Conservation (phyloP, 441 rosid genomes). For the Pelargonium fulgidum region DNA sequence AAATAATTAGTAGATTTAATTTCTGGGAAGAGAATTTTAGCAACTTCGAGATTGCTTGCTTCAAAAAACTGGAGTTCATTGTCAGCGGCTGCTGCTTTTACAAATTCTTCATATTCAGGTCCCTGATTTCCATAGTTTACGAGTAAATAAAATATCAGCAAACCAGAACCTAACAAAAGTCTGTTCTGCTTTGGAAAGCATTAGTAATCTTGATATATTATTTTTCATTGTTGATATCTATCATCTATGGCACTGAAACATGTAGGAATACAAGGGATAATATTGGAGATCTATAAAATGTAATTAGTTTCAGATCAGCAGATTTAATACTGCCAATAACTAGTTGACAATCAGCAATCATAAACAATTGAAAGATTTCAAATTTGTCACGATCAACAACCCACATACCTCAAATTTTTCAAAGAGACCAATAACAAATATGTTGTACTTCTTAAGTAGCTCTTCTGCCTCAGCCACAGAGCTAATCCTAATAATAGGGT, state of each 20-base stretch:
- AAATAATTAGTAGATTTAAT: constrained; percentile 33
- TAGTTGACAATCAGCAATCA: not conserved
- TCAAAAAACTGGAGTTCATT: constrained; percentile 75
- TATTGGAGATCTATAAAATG: too few species aligned
- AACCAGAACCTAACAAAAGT: not conserved
- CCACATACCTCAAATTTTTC: constrained; percentile 59
- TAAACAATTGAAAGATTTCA: not conserved
- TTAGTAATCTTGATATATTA: not conserved
- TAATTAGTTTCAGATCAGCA: too few species aligned
- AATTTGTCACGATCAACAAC: not conserved
- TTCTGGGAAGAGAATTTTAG: constrained; percentile 61
- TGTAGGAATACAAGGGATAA: too few species aligned
- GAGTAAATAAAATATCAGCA: constrained; percentile 5
- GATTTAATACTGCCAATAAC: not conserved
- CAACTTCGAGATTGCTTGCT: constrained; percentile 40
- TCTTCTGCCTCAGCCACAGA: constrained; percentile 49
- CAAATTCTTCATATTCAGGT: constrained; percentile 51
- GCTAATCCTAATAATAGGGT: constrained; percentile 45
- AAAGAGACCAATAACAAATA: constrained; percentile 55
- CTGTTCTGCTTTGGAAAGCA: not conserved
- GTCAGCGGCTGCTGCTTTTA: constrained; percentile 60
- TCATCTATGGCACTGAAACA: not conserved
- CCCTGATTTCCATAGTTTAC: constrained; percentile 37
- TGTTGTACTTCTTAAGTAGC: constrained; percentile 45
- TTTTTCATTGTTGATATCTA: not conserved